Evolutionary conservation across 164 flowering plant species (phyloP), one percentile per base, ranked within the genome.

Genomic region (Vitis labrusca): DNA sequence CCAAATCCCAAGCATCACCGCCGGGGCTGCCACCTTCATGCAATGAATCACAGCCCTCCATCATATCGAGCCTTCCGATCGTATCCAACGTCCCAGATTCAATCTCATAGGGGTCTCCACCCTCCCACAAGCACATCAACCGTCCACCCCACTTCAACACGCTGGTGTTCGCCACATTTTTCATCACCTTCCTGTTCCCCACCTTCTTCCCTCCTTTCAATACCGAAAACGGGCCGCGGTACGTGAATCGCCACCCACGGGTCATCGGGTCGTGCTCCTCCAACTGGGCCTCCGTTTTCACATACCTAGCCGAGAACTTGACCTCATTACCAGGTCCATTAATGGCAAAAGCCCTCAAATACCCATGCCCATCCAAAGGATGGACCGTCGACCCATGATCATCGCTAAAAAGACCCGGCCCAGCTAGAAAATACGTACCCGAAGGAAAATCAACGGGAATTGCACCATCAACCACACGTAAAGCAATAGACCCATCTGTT

Each of bases 311-410:
- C 81, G 80, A 82, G 84, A 81, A 95, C 66, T 66, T 78, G 12
- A 79, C 97, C 58, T 79, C 81, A 2, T 81, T 80, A 1, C 53
- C 17, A 0, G n/a, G 29, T 2, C 85, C 87, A 60, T 86, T 85
- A 23, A 94, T 58, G 0, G 61, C 29, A 69, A 95, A 95, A 2
- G 97, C 86, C 56, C 99, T 76, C 0, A 95, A 77, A 63, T 95
- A 95, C 1, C 99, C 99, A 64, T 95, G 99, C 3, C 99, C 99
- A 50, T 95, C 99, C 13, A 95, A 83, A 0, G 99, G 99, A 74
- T 91, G 92, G 63, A 95, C 97, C 12, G 92, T 89, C 2, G 99
- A 95, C 10, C 99, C 99, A 52, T 91, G 87, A 53, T 95, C 98
- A 61, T 95, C 99, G 23, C 84, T 51, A 63, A 95, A 90, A 0